A percentile compares a stretch with the other conserved stretches of the same genome.
These are phyloP conservation scores for Penicillium sp. DNA, from an alignment of 2,329 filamentous ascomycete species.

Conservation along the genomic window DNA sequence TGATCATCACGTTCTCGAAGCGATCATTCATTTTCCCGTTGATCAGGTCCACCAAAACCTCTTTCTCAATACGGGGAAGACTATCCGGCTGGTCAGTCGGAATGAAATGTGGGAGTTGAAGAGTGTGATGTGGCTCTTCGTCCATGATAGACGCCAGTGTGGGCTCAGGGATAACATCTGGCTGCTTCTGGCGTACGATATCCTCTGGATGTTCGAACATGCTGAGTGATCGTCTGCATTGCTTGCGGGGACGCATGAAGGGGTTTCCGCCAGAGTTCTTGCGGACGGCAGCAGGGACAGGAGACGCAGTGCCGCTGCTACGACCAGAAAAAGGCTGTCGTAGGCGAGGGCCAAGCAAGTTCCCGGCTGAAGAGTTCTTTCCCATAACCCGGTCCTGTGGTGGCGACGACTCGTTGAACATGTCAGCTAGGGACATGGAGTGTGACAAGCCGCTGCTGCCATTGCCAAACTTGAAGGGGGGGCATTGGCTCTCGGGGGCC, in stretches of 20 bases:
- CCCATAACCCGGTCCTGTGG: conserved; percentile 64
- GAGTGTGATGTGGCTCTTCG: conserved; percentile 70
- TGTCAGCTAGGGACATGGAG: conserved; percentile 69
- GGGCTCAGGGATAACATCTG: conserved; percentile 52
- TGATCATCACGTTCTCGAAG: conserved; percentile 78
- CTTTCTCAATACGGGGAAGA: conserved; percentile 78
- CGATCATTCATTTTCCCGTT: conserved; percentile 74
- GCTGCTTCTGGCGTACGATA: conserved; percentile 74
- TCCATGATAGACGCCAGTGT: conserved; percentile 74
- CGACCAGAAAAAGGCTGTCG: conserved; percentile 63
- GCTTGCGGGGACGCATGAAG: conserved; percentile 73
- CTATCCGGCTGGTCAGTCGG: conserved; percentile 76
- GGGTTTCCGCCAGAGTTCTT: conserved; percentile 62
- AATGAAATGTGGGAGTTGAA: conserved; percentile 77
- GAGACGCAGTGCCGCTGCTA: conserved; percentile 71
- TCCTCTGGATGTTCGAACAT: conserved; percentile 96
- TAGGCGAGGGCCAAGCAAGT: conserved; percentile 56
- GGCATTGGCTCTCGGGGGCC: conserved; percentile 61
- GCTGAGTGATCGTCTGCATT: conserved; percentile 87
- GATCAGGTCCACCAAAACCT: conserved; percentile 79
- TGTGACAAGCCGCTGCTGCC: conserved; percentile 52
- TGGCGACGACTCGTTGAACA: conserved; percentile 70
- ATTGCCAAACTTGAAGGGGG: conserved; percentile 71
- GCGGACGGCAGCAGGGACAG: conserved; percentile 58
- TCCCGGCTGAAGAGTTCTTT: conserved; percentile 54